Evolutionary conservation across 805 yeast species (phyloP).

Genomic region (Lachancea kluyveri): DNA sequence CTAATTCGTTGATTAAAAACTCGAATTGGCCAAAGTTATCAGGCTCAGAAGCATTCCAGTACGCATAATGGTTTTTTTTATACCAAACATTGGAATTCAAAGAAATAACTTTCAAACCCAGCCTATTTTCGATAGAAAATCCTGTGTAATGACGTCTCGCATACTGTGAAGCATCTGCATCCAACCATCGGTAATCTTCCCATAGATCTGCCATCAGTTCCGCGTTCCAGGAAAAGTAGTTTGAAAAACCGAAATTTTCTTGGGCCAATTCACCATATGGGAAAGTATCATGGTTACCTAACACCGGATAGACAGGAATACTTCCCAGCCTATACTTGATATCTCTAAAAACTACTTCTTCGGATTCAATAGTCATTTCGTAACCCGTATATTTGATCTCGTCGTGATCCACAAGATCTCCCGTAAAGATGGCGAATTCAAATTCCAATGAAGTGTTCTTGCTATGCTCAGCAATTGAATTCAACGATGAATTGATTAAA

Average conservation of each 20-base stretch:
- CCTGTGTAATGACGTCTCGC: conserved; percentile 53
- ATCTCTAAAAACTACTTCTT: conserved; percentile 43
- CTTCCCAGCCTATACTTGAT: conserved; percentile 45
- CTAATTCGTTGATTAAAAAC: conserved; percentile 54
- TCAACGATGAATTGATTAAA: conserved; percentile 52
- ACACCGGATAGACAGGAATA: conserved; percentile 52
- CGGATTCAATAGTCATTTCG: conserved; percentile 48
- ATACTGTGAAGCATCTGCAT: conserved; percentile 27
- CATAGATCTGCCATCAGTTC: conserved; percentile 45
- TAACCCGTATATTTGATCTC: conserved; percentile 41
- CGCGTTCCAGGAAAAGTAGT: conserved; percentile 41
- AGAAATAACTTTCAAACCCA: conserved; percentile 55
- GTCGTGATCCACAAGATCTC: conserved; percentile 69
- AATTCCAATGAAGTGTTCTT: conserved; percentile 33
- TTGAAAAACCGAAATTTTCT: conserved; percentile 36
- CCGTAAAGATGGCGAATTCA: conserved; percentile 64
- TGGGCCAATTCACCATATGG: conserved; percentile 70
- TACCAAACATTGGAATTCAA: conserved; percentile 66
- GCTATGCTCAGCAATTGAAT: conserved; percentile 35
- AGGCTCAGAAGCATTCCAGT: conserved; percentile 44
- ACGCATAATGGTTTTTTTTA: conserved; percentile 53
- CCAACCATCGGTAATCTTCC: conserved; percentile 43
- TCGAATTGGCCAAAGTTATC: conserved; percentile 60
- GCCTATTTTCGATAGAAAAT: conserved; percentile 46
- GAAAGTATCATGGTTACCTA: conserved; percentile 70